Evolutionary conservation across 306 rosid species (phyloP), one percentile per base, ranked within the genome.

Genomic region (Rosa rugosa): DNA sequence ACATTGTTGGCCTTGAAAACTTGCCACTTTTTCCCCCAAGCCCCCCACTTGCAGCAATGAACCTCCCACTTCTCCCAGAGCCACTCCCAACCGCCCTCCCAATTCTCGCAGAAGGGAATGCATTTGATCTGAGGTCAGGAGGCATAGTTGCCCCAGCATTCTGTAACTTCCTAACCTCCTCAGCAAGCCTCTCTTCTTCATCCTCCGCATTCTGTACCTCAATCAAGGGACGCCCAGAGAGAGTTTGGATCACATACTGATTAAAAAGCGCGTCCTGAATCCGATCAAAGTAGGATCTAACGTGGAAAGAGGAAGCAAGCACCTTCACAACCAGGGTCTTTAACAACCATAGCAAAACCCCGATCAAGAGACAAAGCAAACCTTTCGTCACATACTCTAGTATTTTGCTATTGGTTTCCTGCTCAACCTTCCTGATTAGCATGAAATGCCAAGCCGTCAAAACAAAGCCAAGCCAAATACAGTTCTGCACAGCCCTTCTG

Each of bases 281-380:
- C 79, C 97, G 83, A 85, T 93, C 97, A 68, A 93, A 93, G 74
- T 88, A 93, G 0, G 97, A 90, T 54, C 91, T 93, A 0, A 93
- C 95, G 54, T 93, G 98, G 80, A 91, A 93, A 16, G 93, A 88
- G 17, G 97, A 93, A 45, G 98, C 98, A n/a, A 93, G 53, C 11
- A 91, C 93, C 85, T 93, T 93, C 18, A 93, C 97, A 73, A 82
- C 13, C 31, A 93, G 85, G 34, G 98, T 88, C 79, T 93, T 93
- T 47, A 88, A 79, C 70, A 93, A 81, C 98, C 98, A 93, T 1
- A 90, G 75, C 82, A 93, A 31, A 44, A 92, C 90, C 27, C 92
- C 91, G 49, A 88, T 75, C 82, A 91, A 83, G 23, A 93, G 85
- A 79, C 97, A 93, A 3, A 93, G 78, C 77, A 93, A 70, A 5